Conservation (phyloP, 345 rosid species). For the Zanthoxylum bungeanum region DNA sequence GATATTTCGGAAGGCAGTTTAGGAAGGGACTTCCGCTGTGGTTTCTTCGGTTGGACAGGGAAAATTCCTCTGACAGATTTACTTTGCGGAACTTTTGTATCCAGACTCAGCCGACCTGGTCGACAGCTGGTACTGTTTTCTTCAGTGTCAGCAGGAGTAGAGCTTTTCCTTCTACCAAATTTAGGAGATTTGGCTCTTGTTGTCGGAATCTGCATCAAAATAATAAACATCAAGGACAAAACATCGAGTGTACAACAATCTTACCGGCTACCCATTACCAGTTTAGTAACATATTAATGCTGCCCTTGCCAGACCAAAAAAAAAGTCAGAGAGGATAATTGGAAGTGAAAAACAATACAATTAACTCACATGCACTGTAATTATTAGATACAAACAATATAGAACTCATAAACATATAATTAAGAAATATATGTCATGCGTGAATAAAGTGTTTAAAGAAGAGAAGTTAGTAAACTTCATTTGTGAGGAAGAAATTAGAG, state of each 20-base stretch:
- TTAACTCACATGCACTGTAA: background rate
- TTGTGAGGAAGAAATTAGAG: background rate
- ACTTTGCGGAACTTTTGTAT: conserved; percentile 47
- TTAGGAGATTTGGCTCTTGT: conserved; percentile 98
- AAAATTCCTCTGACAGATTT: conserved; percentile 51
- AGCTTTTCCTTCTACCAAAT: conserved; percentile 79
- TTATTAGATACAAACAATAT: background rate
- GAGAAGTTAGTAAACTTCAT: background rate
- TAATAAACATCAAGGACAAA: conserved; percentile 9
- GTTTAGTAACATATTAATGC: too few species aligned
- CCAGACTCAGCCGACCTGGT: conserved; percentile 63
- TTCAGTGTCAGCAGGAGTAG: conserved; percentile 43
- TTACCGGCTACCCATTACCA: too few species aligned
- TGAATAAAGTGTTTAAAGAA: too few species aligned
- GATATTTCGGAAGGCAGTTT: conserved; percentile 84
- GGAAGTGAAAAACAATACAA: background rate
- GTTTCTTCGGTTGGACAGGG: conserved; percentile 53
- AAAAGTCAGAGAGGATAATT: background rate
- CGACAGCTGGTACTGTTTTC: conserved; percentile 35
- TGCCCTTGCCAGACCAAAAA: too few species aligned
- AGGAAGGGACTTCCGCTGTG: conserved; percentile 75
- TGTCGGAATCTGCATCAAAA: conserved; percentile 69
- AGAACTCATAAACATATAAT: background rate
- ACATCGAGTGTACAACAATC: too few species aligned
- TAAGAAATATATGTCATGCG: too few species aligned